These are phyloP conservation scores for Claviceps maximensis DNA, from an alignment of 2,329 filamentous ascomycete genomes.

Conservation along the genomic window DNA sequence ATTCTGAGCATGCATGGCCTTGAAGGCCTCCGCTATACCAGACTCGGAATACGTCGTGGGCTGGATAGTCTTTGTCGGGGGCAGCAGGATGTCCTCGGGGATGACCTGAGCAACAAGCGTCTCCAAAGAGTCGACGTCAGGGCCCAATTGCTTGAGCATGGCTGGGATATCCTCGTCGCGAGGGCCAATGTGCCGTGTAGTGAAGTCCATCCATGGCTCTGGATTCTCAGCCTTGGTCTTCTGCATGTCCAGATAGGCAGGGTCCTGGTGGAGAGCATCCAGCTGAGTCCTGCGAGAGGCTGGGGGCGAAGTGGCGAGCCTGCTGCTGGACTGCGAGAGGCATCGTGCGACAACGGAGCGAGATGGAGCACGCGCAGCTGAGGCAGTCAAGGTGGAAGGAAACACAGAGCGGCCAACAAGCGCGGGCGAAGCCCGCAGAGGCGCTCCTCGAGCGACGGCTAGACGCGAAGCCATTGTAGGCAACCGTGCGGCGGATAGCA, in stretches of 20 bases:
- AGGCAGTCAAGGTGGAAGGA: not conserved
- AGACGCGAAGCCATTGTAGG: conserved; percentile 16
- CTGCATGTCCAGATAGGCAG: conserved; percentile 13
- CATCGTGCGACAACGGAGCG: not conserved
- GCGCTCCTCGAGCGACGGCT: conserved; percentile 12
- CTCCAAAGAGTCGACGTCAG: conserved; percentile 60
- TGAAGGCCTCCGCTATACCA: conserved; percentile 12
- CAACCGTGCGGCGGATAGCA: not conserved
- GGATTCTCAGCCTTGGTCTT: conserved; percentile 9
- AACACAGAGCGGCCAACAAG: conserved; percentile 4
- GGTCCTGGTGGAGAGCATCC: conserved; percentile 11
- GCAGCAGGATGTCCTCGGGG: conserved; percentile 56
- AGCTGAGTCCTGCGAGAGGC: conserved; percentile 6
- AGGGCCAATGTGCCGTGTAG: conserved; percentile 78
- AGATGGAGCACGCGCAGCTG: not conserved
- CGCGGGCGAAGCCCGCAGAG: conserved; percentile 10
- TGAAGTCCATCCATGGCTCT: conserved; percentile 35
- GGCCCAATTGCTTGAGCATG: conserved; percentile 72
- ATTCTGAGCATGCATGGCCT: conserved; percentile 27
- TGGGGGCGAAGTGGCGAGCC: conserved; percentile 4
- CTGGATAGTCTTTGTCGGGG: conserved; percentile 19
- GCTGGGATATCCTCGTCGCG: conserved; percentile 52
- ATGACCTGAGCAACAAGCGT: conserved; percentile 77
- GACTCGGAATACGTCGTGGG: conserved; percentile 41
- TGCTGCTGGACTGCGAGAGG: conserved; percentile 9